These are phyloP conservation scores for Metschnikowia vanudenii DNA, from an alignment of 805 yeast genomes.

Conservation along the genomic window DNA sequence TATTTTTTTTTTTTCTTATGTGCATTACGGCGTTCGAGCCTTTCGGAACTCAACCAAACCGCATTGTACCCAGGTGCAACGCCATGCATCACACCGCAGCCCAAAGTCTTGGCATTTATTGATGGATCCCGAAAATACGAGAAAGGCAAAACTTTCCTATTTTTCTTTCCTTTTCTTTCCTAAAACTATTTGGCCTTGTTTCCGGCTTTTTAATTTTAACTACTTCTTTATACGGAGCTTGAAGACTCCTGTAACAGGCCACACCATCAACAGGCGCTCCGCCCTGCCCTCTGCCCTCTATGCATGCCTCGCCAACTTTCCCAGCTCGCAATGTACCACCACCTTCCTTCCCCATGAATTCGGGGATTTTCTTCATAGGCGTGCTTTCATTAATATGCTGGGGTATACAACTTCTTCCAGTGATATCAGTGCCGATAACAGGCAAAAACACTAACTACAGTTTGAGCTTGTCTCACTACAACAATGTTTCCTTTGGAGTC, in stretches of 20 bases:
- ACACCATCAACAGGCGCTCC: neutral
- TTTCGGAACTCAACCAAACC: conserved; percentile 22
- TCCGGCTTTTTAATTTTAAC: too few relatives aligned
- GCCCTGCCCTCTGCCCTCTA: conserved; percentile 7
- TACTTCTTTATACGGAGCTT: neutral
- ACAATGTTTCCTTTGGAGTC: conserved; percentile 41
- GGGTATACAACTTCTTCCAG: conserved; percentile 38
- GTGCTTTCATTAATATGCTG: conserved; percentile 30
- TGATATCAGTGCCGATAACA: conserved; percentile 43
- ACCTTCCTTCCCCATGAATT: conserved; percentile 25
- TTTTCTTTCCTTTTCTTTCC: neutral
- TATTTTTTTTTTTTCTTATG: too few relatives aligned
- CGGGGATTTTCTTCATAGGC: conserved; percentile 30
- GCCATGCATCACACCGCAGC: conserved; percentile 3
- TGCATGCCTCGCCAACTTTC: conserved; percentile 6
- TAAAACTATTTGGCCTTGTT: too few relatives aligned
- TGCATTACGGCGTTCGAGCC: neutral
- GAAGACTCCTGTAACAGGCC: neutral
- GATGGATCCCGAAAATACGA: neutral
- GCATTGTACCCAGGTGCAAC: conserved; percentile 1
- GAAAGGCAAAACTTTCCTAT: neutral
- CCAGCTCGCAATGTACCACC: conserved; percentile 2
- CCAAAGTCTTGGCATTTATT: conserved; percentile 8
- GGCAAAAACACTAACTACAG: conserved; percentile 23
- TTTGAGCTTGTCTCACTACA: conserved; percentile 32